Conservation (phyloP, 2,329 filamentous ascomycete species). For the Aspergillus thermomutatus region DNA sequence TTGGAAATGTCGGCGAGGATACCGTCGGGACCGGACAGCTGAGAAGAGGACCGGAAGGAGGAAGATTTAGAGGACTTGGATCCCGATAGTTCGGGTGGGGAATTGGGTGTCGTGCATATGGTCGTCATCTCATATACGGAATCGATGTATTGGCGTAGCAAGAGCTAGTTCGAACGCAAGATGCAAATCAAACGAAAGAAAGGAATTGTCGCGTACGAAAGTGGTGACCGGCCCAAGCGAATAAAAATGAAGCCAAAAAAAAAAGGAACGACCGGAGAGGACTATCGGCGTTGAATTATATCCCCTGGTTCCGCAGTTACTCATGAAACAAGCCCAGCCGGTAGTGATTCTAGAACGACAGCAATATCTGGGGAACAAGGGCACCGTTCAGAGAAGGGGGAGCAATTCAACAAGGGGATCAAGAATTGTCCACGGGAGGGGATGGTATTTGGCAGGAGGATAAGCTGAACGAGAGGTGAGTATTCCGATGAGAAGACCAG, state of each 20-base stretch:
- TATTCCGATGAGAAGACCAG: constrained; percentile 8
- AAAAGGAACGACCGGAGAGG: constrained; percentile 1
- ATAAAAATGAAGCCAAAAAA: neutral
- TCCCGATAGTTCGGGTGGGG: constrained; percentile 73
- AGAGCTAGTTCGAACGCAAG: constrained; percentile 1
- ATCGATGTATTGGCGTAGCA: constrained; percentile 9
- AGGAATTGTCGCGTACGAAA: neutral
- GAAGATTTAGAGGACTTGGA: constrained; percentile 91
- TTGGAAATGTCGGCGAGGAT: constrained; percentile 71
- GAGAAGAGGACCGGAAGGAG: constrained; percentile 76
- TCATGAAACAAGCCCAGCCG: neutral
- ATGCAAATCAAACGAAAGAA: neutral
- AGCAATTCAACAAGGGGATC: constrained; percentile 2
- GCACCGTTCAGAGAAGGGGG: neutral
- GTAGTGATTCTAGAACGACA: neutral
- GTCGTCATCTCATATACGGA: constrained; percentile 40
- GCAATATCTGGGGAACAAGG: neutral
- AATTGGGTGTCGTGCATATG: constrained; percentile 55
- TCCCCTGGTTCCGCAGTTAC: neutral
- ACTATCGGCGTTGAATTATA: neutral
- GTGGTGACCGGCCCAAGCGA: neutral
- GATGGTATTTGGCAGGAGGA: neutral
- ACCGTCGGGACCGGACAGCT: constrained; percentile 64
- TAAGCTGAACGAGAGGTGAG: constrained; percentile 5
- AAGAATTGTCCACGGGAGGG: constrained; percentile 9